Evolutionary conservation across 2,329 filamentous ascomycete species (phyloP).

Genomic region (Hymenoscyphus salicellus): DNA sequence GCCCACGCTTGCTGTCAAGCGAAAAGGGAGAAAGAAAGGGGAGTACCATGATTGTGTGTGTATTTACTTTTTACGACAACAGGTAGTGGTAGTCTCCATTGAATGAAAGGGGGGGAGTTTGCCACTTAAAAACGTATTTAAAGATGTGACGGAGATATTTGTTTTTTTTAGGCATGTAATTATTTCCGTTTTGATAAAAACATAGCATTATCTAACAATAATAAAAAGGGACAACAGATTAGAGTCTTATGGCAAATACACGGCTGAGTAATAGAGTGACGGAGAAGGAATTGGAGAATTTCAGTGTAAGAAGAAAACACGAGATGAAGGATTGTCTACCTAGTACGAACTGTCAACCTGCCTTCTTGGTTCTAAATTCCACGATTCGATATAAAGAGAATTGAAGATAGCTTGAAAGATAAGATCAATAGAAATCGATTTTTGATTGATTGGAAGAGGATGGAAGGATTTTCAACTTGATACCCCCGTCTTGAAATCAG

Average conservation of each 20-base stretch:
- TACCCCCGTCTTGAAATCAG: background rate
- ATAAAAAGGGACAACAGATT: background rate
- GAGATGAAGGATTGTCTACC: background rate
- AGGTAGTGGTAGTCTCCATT: too few species aligned
- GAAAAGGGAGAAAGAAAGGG: too few species aligned
- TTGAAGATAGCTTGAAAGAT: background rate
- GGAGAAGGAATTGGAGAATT: background rate
- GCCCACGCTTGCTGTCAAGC: too few species aligned
- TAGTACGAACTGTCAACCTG: background rate
- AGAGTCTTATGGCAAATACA: background rate
- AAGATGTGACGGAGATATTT: too few species aligned
- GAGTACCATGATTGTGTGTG: too few species aligned
- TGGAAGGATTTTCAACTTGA: background rate
- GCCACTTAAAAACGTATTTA: too few species aligned
- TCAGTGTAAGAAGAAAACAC: background rate
- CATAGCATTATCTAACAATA: background rate
- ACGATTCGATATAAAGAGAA: background rate
- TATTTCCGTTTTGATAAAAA: background rate
- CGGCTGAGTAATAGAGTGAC: background rate
- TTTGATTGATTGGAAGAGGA: background rate
- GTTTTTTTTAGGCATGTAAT: background rate
- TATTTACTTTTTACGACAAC: too few species aligned
- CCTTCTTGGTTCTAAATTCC: background rate
- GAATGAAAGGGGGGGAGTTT: too few species aligned
- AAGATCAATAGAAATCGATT: background rate